phyloP scores from a whole-genome alignment of 1,139 yeast species.

The Suhomyces atakaporum region DNA sequence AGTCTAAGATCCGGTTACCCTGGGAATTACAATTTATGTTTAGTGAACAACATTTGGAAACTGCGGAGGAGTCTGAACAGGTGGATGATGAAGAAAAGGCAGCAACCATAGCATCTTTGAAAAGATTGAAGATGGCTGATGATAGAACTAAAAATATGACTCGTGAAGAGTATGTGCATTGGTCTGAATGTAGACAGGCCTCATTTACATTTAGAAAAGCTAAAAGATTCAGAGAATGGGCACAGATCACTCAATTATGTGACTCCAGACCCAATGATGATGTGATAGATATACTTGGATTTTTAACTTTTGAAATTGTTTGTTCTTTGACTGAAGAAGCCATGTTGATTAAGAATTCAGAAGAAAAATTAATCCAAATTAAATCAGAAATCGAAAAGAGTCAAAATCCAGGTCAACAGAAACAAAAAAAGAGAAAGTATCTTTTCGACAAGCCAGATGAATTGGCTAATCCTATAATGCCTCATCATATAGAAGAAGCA shows the following conservation, averaged over 20 bases:
- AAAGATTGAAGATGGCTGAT: constrained; percentile 88
- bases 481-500: constrained; percentile 88
- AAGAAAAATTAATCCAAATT: constrained; percentile 48
- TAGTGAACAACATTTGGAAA: constrained; percentile 81
- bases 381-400: constrained; percentile 33
- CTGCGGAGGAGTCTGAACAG: constrained; percentile 76
- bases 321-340: constrained; percentile 95
- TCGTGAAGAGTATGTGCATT: constrained; percentile 93
- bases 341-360: constrained; percentile 71
- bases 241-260: constrained; percentile 78
- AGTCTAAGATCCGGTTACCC: constrained; percentile 80
- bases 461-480: constrained; percentile 76
- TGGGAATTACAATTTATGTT: constrained; percentile 98
- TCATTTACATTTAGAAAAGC: constrained; percentile 92
- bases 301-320: constrained; percentile 93
- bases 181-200: constrained; percentile 99
- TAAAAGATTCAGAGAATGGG: constrained; percentile 95
- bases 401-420: constrained; percentile 21
- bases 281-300: constrained; percentile 93
- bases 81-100: constrained; percentile 89
- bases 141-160: constrained; percentile 94
- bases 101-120: constrained; percentile 84
- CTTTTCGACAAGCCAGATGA: constrained; percentile 92
- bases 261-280: constrained; percentile 95
- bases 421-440: constrained; percentile 47